Evolutionary conservation across 495 filamentous ascomycete genomes (phyloP).

Genomic region (Letharia lupina): DNA sequence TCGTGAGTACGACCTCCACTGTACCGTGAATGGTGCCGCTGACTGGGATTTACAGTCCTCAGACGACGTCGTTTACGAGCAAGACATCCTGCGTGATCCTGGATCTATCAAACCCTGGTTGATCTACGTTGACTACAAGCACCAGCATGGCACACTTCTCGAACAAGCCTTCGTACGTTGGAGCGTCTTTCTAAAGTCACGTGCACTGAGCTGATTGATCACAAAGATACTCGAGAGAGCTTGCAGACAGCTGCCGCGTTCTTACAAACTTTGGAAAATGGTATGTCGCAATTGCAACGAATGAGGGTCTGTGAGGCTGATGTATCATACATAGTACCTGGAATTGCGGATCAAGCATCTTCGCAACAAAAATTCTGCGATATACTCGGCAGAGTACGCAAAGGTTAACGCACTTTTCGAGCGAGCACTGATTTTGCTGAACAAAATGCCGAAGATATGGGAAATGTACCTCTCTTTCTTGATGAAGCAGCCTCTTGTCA

Average conservation of each 20-base stretch:
- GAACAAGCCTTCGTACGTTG: conserved; percentile 73
- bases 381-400: conserved; percentile 69
- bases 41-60: conserved; percentile 48
- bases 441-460: conserved; percentile 99
- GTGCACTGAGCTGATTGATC: neutral
- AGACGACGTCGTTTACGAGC: conserved; percentile 90
- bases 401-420: conserved; percentile 97
- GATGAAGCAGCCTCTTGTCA: conserved; percentile 82
- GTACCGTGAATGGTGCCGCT: conserved; percentile 10
- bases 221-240: conserved; percentile 64
- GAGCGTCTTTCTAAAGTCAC: neutral
- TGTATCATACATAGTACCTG: conserved; percentile 48
- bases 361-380: conserved; percentile 71
- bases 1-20: conserved; percentile 47
- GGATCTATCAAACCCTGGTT: conserved; percentile 92
- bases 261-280: conserved; percentile 99
- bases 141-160: conserved; percentile 73
- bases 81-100: conserved; percentile 81
- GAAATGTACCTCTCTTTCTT: conserved; percentile 94
- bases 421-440: conserved; percentile 83
- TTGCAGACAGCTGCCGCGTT: conserved; percentile 79
- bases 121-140: conserved; percentile 86
- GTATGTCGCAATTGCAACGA: neutral
- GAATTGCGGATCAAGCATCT: conserved; percentile 78
- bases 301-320: neutral